Conservation (phyloP, 2,329 filamentous ascomycete genomes). For the Hysterium pulicare region DNA sequence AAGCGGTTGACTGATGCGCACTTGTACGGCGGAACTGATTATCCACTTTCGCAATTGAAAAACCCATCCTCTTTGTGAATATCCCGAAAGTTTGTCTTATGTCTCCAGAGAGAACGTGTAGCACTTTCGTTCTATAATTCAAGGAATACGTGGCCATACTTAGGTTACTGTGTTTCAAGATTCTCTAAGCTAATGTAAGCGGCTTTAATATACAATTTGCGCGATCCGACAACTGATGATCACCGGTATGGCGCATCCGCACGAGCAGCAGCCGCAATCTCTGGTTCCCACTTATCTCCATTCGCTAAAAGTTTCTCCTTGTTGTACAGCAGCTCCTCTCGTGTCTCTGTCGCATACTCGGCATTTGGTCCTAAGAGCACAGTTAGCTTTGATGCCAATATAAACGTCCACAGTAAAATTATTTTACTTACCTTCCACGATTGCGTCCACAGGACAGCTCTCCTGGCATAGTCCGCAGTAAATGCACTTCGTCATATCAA, state of each 20-base stretch:
- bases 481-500: constrained; percentile 99
- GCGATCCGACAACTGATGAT: no score
- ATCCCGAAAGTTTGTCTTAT: no score
- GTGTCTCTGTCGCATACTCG: constrained; percentile 72
- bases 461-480: constrained; percentile 99
- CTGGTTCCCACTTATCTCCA: constrained; percentile 79
- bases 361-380: constrained; percentile 58
- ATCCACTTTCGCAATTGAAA: no score
- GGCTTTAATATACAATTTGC: no score
- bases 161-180: no score
- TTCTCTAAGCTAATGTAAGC: no score
- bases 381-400: constrained; percentile 14
- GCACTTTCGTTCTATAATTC: no score
- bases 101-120: no score
- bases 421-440: constrained; percentile 61
- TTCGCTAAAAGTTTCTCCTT: constrained; percentile 91
- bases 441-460: constrained; percentile 96
- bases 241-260: constrained; percentile 77
- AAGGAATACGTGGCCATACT: no score
- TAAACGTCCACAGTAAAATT: not conserved
- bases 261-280: constrained; percentile 85
- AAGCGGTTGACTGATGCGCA: no score
- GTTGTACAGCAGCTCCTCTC: constrained; percentile 96
- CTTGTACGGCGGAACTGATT: no score
- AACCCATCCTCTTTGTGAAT: no score